Base-by-base conservation (phyloP, 306 rosid genomes). In the Mimosa bimucronata region DNA sequence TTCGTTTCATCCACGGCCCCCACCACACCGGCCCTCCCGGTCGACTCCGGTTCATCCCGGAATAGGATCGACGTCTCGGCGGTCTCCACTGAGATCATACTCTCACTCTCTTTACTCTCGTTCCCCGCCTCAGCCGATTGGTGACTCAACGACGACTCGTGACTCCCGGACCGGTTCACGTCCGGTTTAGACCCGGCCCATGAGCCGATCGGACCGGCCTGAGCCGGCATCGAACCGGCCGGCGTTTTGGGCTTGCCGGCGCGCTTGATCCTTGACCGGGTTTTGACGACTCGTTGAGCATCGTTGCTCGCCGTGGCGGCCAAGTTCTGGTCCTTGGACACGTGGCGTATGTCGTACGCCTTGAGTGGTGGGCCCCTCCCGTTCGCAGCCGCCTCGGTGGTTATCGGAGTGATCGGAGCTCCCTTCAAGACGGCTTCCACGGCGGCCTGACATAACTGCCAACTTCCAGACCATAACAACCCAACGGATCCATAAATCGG, bases 401-500 rank as follows among this genome's bases (percentile, higher is more conserved):
- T 86, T 6, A 94, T 92, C 76, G 98, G 94, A 6, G 92, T 94
- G 62, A 94, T 91, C 65, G 97, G 94, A 13, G 86, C 86, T 3
- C 98, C 98, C 58, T 90, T 91, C 34, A 95, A 86, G 42, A 95
- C 98, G 28, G 97, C 92, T 75, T 95, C 98, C 2, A 95, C 98
- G 4, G 98, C 98, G 41, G 90, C 87, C 50, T 95, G 98, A 71
- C 98, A 95, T 2, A 95, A 95, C 78, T 92, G 97, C 98, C 98
- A 95, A 71, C 95, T 91, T 18, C 98, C 98, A 1, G 98, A 92
- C 98, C 98, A 95, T 71, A 95, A 77, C 87, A 95, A 66, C n/a
- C 98, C 98, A 0, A 92, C 98, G 2, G 97, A 95, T 13, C 98
- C 98, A 69, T 92, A 95, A 78, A 95, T 95, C 75, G 98, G 98